Conservation (phyloP, 441 rosid genomes). For the Caryocar brasiliense region DNA sequence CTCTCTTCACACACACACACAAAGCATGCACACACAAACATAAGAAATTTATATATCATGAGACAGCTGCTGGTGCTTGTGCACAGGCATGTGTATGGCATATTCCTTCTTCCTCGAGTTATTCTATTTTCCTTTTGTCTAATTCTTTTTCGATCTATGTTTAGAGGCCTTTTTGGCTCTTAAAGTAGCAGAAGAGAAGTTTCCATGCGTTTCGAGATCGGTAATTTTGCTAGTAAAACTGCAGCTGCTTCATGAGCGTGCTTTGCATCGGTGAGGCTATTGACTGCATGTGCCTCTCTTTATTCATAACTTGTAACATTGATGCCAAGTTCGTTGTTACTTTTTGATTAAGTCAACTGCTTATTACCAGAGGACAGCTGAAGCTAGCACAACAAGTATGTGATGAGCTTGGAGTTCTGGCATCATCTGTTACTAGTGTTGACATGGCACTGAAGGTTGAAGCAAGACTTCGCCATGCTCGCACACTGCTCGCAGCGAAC, state of each 20-base stretch:
- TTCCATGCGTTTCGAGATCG: constrained; percentile 66
- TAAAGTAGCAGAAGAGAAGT: constrained; percentile 68
- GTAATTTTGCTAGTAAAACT: constrained; percentile 64
- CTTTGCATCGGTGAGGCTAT: constrained; percentile 70
- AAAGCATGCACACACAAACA: too few species aligned
- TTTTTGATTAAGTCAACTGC: constrained; percentile 13
- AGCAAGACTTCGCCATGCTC: constrained; percentile 84
- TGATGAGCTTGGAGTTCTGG: constrained; percentile 77
- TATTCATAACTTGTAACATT: not conserved
- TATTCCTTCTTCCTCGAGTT: not conserved
- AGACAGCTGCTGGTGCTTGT: too few species aligned
- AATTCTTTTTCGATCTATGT: constrained; percentile 14
- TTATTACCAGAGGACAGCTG: constrained; percentile 57
- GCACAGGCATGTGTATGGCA: not conserved
- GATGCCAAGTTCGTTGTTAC: not conserved
- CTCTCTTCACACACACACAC: too few species aligned
- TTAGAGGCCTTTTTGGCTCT: constrained; percentile 88
- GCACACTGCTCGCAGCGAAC: constrained; percentile 90
- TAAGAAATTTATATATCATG: too few species aligned
- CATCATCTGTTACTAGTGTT: constrained; percentile 69
- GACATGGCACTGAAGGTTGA: constrained; percentile 85
- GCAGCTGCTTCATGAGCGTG: constrained; percentile 82
- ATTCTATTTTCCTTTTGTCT: not conserved
- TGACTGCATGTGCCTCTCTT: constrained; percentile 5
- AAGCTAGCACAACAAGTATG: constrained; percentile 81